Base-by-base conservation (phyloP, 148 eudicot species). In the Rhododendron kiyosumense region DNA sequence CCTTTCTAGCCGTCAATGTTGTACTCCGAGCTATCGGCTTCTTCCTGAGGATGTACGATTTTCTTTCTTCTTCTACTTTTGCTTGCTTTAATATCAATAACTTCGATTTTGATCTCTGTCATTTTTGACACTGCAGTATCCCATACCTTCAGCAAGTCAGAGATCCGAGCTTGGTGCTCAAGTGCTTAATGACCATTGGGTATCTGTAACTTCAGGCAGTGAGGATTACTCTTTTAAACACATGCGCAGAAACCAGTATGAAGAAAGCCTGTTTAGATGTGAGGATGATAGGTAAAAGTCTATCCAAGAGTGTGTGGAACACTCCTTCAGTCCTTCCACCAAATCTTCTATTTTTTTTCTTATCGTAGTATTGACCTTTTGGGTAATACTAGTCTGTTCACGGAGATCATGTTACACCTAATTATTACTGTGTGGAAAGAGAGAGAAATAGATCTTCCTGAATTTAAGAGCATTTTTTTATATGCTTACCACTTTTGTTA, bases 171-270 rank as follows among this genome's bases (percentile, higher is more conserved):
- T 94, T 79, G 99, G 96, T 87, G 95, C 94, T 45, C 92, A 94
- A 83, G 96, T 97, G 67, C 85, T 97, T 85, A 97, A 97, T 92
- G 98, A 97, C 87, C 79, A 88, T 88, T 97, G 99, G 99, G 99
- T 97, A 24, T 97, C 99, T 90, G 99, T 97, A 86, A 97, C 99
- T 67, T 97, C 99, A 30, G 99, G 98, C 84, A 97, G 98, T 92
- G 98, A 95, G 90, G 99, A 97, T 85, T 94, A 95, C 92, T 95
- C 98, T 41, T 97, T 97, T 84, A 97, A 95, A 87, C 99, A 97
- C 91, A 97, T 97, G 99, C 98, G 99, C 85, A 91, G 98, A 90
- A 97, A 97, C 90, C 99, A 97, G 87, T 95, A 94, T 83, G 99
- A 97, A 89, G 99, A 95, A 90, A 97, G 99, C 88, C 95, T 97